Evolutionary conservation across 176 grass and related monocot species (phyloP).

Genomic region (Cenchrus americanus): DNA sequence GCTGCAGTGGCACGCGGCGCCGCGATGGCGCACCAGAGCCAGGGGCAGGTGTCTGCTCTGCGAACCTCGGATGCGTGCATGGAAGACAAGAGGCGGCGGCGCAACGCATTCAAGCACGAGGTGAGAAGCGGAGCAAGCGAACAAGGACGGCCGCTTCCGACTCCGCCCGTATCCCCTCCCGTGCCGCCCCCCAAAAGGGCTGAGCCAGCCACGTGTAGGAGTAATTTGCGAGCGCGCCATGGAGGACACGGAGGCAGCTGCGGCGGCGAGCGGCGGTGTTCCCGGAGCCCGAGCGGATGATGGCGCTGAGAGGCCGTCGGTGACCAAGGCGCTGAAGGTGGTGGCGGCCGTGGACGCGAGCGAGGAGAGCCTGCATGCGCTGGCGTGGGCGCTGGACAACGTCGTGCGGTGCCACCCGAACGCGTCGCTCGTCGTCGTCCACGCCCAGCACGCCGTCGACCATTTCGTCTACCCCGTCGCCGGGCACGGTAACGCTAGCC

Average conservation of each 20-base stretch:
- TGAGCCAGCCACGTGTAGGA: not conserved
- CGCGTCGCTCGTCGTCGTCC: slow-evolving; percentile 60
- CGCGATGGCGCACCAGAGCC: slow-evolving; percentile 3
- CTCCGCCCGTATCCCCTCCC: not conserved
- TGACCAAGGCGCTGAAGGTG: slow-evolving; percentile 55
- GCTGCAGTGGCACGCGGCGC: not conserved
- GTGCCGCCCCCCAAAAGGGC: not conserved
- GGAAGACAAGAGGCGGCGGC: not conserved
- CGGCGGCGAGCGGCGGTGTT: not conserved
- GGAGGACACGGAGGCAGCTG: slow-evolving; percentile 23
- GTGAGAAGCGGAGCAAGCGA: not conserved
- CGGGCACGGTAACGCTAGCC: slow-evolving; percentile 49
- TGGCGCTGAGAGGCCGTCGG: not conserved
- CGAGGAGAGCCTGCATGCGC: slow-evolving; percentile 73
- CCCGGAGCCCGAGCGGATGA: not conserved
- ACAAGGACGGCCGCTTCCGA: slow-evolving; percentile 13
- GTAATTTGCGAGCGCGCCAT: not conserved
- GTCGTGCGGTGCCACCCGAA: slow-evolving; percentile 40
- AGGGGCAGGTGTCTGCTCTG: slow-evolving; percentile 14
- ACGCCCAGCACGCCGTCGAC: slow-evolving; percentile 60
- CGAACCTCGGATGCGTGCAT: not conserved
- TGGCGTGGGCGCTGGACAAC: slow-evolving; percentile 75
- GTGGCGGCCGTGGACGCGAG: slow-evolving; percentile 78
- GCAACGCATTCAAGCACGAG: not conserved
- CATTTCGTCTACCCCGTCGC: slow-evolving; percentile 70